These are phyloP conservation scores for Apophysomyces trapeziformis DNA, from an alignment of 371 early-diverging fungal species.

Conservation along the genomic window DNA sequence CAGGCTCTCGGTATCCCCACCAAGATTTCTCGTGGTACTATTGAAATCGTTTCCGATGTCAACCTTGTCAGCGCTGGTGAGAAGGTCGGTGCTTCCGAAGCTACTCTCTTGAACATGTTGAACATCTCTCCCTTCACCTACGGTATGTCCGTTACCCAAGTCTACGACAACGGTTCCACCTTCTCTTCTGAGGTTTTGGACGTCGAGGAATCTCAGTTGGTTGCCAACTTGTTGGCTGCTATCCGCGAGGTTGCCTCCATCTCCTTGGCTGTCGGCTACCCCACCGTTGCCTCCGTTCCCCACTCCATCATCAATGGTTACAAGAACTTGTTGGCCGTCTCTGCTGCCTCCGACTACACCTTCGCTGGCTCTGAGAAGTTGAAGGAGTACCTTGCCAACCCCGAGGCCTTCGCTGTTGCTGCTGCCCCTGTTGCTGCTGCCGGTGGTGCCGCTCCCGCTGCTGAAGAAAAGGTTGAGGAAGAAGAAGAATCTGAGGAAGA, in stretches of 20 bases:
- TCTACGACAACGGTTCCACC: constrained; percentile 94
- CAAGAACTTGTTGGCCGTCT: constrained; percentile 95
- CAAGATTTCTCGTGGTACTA: constrained; percentile 99
- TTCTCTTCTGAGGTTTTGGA: constrained; percentile 94
- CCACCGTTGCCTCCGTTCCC: constrained; percentile 97
- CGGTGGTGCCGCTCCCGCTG: constrained; percentile 52
- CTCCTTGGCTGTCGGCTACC: constrained; percentile 93
- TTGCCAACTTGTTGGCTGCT: constrained; percentile 80
- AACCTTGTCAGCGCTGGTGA: constrained; percentile 89
- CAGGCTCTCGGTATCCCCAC: constrained; percentile 99
- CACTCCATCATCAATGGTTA: constrained; percentile 96
- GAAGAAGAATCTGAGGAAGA: constrained; percentile 81
- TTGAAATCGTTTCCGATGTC: constrained; percentile 99
- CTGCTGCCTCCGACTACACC: constrained; percentile 93
- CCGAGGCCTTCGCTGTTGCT: constrained; percentile 81
- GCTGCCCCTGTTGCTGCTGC: constrained; percentile 64
- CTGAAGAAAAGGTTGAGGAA: constrained; percentile 55
- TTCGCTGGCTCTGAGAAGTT: constrained; percentile 91
- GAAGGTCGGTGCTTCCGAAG: constrained; percentile 99
- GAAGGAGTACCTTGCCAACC: constrained; percentile 91
- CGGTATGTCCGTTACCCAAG: constrained; percentile 94
- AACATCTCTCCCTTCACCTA: constrained; percentile 99
- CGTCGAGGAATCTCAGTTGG: constrained; percentile 87
- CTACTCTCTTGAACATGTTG: constrained; percentile 98
- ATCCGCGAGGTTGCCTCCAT: constrained; percentile 92